Conservation (phyloP, 805 yeast species). For the Limtongia smithiae region DNA sequence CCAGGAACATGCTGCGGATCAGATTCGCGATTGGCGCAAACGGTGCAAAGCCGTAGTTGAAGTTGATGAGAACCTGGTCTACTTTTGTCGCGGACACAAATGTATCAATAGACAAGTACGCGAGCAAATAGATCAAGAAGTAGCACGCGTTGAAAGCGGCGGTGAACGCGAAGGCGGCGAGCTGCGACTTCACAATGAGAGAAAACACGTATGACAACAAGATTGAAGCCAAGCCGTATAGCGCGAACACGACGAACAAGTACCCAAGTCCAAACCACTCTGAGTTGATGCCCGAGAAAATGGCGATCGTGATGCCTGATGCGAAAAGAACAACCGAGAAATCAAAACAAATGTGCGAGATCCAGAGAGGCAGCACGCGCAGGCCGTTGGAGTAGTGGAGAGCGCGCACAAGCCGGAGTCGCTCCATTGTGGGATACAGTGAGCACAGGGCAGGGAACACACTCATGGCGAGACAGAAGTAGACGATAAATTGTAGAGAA, state of each 20-base stretch:
- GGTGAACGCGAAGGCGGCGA: conserved; percentile 41
- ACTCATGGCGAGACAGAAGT: conserved; percentile 37
- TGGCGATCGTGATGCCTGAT: conserved; percentile 31
- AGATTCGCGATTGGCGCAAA: conserved; percentile 35
- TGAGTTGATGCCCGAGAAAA: conserved; percentile 32
- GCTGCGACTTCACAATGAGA: conserved; percentile 33
- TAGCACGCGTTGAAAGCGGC: conserved; percentile 37
- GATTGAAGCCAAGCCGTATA: conserved; percentile 35
- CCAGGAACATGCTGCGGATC: conserved; percentile 34
- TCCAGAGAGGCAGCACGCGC: conserved; percentile 37
- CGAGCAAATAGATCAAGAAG: conserved; percentile 36
- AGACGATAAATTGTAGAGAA: conserved; percentile 37
- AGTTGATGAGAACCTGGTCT: conserved; percentile 25
- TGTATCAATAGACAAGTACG: conserved; percentile 32
- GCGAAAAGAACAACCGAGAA: conserved; percentile 28
- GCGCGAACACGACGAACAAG: conserved; percentile 34
- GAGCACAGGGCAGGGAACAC: conserved; percentile 38
- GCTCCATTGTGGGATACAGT: conserved; percentile 38
- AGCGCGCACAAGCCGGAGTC: conserved; percentile 37
- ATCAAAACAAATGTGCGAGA: conserved; percentile 34
- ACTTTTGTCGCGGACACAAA: conserved; percentile 33
- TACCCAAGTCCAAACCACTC: conserved; percentile 35
- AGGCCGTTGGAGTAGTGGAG: conserved; percentile 40
- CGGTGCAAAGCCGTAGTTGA: conserved; percentile 33
- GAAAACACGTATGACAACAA: conserved; percentile 35